Conservation (phyloP, 768 basidiomycete species). For the Leccinum aurantiacum region DNA sequence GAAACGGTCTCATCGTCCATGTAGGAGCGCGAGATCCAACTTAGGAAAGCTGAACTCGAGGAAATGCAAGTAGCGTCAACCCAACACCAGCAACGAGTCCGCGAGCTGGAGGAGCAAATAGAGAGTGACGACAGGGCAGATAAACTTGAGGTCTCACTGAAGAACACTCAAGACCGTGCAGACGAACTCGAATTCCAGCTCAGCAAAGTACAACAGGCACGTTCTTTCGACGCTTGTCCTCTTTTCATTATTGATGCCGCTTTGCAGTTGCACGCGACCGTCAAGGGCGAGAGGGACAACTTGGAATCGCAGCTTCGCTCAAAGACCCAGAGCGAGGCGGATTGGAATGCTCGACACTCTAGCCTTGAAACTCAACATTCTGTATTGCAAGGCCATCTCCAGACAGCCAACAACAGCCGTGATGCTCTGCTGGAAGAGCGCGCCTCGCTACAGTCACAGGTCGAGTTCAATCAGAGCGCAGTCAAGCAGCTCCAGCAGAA, state of each 20-base stretch:
- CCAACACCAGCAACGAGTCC: constrained; percentile 55
- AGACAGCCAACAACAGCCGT: constrained; percentile 44
- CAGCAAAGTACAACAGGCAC: constrained; percentile 74
- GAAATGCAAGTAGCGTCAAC: constrained; percentile 56
- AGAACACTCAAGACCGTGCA: constrained; percentile 77
- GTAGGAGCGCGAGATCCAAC: constrained; percentile 76
- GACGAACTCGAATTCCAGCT: constrained; percentile 84
- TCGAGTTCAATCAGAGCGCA: constrained; percentile 44
- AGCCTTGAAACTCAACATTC: constrained; percentile 44
- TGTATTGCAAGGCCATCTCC: constrained; percentile 43
- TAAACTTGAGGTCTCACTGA: constrained; percentile 66
- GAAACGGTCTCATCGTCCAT: background rate
- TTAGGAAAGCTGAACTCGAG: constrained; percentile 51
- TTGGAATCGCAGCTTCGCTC: constrained; percentile 48
- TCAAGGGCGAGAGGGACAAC: constrained; percentile 62
- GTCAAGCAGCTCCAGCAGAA: constrained; percentile 58
- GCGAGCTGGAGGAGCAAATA: constrained; percentile 79
- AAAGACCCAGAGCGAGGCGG: constrained; percentile 42
- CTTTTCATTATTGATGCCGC: background rate
- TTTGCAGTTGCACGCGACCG: constrained; percentile 50
- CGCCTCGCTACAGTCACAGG: constrained; percentile 46
- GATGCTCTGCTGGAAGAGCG: constrained; percentile 51
- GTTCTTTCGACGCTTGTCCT: constrained; percentile 10
- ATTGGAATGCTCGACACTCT: constrained; percentile 49
- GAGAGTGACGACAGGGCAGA: constrained; percentile 83